Evolutionary conservation across 208 protist genomes (phyloP).

Genomic region (Leishmania mexicana): DNA sequence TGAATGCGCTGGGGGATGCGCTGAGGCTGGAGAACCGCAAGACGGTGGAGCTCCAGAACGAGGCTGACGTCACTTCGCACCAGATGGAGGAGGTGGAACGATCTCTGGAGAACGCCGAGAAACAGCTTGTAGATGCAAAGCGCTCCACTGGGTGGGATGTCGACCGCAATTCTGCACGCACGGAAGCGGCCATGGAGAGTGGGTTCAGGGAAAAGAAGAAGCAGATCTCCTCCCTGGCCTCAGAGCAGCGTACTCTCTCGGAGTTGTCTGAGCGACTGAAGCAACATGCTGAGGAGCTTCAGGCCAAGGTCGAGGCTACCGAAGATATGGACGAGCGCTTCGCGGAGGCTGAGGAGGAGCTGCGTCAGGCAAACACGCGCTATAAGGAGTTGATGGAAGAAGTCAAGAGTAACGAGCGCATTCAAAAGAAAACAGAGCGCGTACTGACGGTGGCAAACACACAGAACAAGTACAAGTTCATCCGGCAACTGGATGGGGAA

Average conservation of each 20-base stretch:
- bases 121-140: slow-evolving; percentile 55
- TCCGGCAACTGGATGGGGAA: slow-evolving; percentile 74
- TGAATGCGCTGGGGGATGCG: slow-evolving; percentile 67
- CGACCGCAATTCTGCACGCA: slow-evolving; percentile 25
- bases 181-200: slow-evolving; percentile 36
- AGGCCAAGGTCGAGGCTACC: slow-evolving; percentile 39
- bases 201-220: slow-evolving; percentile 48
- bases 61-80: slow-evolving; percentile 40
- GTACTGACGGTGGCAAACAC: slow-evolving; percentile 40
- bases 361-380: slow-evolving; percentile 41
- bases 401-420: slow-evolving; percentile 68
- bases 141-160: slow-evolving; percentile 60
- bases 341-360: slow-evolving; percentile 49
- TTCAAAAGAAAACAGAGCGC: slow-evolving; percentile 85
- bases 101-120: slow-evolving; percentile 48
- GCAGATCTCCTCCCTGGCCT: slow-evolving; percentile 35
- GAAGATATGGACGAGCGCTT: slow-evolving; percentile 50
- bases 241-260: slow-evolving; percentile 31
- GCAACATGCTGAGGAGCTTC: slow-evolving; percentile 53
- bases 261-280: slow-evolving; percentile 53
- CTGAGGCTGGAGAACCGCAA: slow-evolving; percentile 72
- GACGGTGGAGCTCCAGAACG: slow-evolving; percentile 60
- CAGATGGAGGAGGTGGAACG: slow-evolving; percentile 70
- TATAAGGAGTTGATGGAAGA: slow-evolving; percentile 52
- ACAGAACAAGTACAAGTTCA: slow-evolving; percentile 65